phyloP scores from a whole-genome alignment of 768 basidiomycete species.

The Gloeophyllum trabeum region DNA sequence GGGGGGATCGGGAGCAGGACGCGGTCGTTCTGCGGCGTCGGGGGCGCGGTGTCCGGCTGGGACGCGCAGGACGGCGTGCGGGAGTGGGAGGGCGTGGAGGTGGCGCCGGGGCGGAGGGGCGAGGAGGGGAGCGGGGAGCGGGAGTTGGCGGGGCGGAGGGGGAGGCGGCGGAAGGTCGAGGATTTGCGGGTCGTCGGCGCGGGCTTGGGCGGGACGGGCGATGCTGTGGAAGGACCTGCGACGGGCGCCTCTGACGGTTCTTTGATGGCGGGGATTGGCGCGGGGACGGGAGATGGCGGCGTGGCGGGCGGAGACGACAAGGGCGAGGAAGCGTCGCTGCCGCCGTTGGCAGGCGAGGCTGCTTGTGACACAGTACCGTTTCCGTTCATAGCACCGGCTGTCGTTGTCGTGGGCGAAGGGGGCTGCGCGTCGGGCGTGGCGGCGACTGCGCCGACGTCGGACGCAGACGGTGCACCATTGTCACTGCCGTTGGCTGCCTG shows the following conservation, averaged over 20 bases:
- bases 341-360: slow-evolving; percentile 27
- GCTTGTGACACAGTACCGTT: too few relatives aligned
- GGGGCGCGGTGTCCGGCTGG: slow-evolving; percentile 9
- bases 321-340: slow-evolving; percentile 18
- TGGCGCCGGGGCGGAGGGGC: slow-evolving; percentile 20
- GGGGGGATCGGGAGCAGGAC: background rate
- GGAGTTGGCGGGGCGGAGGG: slow-evolving; percentile 18
- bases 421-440: too few relatives aligned
- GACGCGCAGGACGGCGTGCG: slow-evolving; percentile 18
- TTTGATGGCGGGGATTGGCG: slow-evolving; percentile 11
- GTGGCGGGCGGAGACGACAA: slow-evolving; percentile 16
- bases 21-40: background rate
- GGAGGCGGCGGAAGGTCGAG: slow-evolving; percentile 44
- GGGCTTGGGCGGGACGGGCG: background rate
- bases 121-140: slow-evolving; percentile 19
- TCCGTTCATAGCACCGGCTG: too few relatives aligned
- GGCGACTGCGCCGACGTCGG: too few relatives aligned
- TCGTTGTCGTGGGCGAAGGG: too few relatives aligned
- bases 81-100: slow-evolving; percentile 11
- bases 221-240: slow-evolving; percentile 8
- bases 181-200: slow-evolving; percentile 18
- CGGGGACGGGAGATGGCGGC: too few relatives aligned
- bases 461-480: too few relatives aligned
- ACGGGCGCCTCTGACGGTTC: slow-evolving; percentile 5
- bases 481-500: too few relatives aligned